These are phyloP conservation scores for Umbellularia californica DNA, from an alignment of 164 flowering plant species.

Conservation along the genomic window DNA sequence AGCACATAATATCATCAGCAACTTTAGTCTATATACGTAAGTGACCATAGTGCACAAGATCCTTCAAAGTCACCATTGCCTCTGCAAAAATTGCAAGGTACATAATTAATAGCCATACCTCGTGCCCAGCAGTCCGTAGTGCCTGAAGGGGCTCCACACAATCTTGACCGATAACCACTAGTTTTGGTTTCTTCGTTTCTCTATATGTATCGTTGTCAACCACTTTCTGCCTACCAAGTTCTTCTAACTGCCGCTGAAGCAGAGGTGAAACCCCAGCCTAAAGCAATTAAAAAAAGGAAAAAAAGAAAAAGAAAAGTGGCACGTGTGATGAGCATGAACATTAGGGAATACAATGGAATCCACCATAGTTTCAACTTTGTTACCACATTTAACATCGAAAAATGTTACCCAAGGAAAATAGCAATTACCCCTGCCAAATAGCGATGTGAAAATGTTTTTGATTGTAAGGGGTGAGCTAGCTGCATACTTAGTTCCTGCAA, in stretches of 20 bases:
- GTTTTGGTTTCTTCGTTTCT: conserved; percentile 38
- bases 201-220: conserved; percentile 13
- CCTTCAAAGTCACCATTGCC: not conserved
- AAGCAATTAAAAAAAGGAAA: not conserved
- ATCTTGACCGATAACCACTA: conserved; percentile 82
- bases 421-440: conserved; percentile 79
- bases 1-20: no score
- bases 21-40: no score
- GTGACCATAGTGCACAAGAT: no score
- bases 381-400: not conserved
- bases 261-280: conserved; percentile 86
- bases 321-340: not conserved
- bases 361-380: no score
- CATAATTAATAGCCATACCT: conserved; percentile 43
- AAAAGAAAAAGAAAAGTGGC: conserved; percentile 10
- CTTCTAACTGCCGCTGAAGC: conserved; percentile 76
- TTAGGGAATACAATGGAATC: not conserved
- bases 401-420: not conserved
- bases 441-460: conserved; percentile 74
- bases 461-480: conserved; percentile 77
- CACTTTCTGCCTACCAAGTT: conserved; percentile 47
- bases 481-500: conserved; percentile 68
- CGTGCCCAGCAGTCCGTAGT: conserved; percentile 59
- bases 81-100: not conserved
- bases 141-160: conserved; percentile 89